phyloP scores from a whole-genome alignment of 768 basidiomycete genomes.

The Kwoniella europaea region DNA sequence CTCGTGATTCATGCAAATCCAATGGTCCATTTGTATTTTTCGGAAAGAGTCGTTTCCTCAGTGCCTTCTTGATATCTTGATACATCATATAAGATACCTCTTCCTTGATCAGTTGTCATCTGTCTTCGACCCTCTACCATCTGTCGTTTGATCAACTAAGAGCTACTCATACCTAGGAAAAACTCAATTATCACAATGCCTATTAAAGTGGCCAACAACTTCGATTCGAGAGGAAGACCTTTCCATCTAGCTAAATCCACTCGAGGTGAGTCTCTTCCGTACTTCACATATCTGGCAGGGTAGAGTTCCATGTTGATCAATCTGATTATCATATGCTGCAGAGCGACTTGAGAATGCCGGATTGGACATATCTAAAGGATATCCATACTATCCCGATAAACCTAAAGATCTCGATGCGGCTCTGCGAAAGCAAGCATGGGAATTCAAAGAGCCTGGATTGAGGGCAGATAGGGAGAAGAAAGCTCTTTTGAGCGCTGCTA shows the following conservation, averaged over 20 bases:
- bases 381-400: constrained; percentile 24
- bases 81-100: too few species aligned
- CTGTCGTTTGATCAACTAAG: too few species aligned
- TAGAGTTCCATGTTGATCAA: neutral
- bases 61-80: neutral
- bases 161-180: too few species aligned
- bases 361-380: constrained; percentile 21
- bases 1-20: neutral
- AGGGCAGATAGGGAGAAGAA: constrained; percentile 72
- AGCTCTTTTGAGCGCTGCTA: constrained; percentile 68
- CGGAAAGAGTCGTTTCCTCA: neutral
- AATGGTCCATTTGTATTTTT: neutral
- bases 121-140: too few species aligned
- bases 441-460: constrained; percentile 66
- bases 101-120: too few species aligned
- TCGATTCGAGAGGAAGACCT: constrained; percentile 14
- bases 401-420: constrained; percentile 22
- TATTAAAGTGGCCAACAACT: constrained; percentile 22
- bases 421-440: constrained; percentile 19
- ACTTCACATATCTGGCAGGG: neutral
- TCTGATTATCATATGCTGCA: neutral
- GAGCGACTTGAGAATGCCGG: constrained; percentile 22
- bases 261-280: constrained; percentile 16
- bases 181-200: constrained; percentile 10
- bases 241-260: constrained; percentile 21